Conservation (phyloP, 1,284 basidiomycete genomes). For the Cutaneotrichosporon sp. region DNA sequence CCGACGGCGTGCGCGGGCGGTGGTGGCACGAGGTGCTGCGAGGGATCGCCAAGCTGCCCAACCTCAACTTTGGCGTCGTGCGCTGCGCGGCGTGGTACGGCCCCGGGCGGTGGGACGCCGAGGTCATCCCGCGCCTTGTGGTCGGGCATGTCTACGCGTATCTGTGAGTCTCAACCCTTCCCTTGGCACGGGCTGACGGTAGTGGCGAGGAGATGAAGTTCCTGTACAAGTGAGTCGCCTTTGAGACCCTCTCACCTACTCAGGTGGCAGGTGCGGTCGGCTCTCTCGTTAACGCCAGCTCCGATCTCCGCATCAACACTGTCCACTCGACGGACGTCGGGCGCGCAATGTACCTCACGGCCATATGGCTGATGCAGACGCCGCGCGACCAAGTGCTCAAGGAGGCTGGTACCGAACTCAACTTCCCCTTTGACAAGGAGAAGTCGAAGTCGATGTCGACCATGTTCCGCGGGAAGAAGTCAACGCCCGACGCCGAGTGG, state of each 20-base stretch:
- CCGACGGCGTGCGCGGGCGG: slow-evolving; percentile 68
- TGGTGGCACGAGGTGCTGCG: slow-evolving; percentile 91
- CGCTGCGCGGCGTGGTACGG: slow-evolving; percentile 46
- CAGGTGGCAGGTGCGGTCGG: too few species aligned
- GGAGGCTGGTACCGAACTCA: slow-evolving; percentile 66
- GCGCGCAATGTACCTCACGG: slow-evolving; percentile 69
- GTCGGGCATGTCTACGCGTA: slow-evolving; percentile 78
- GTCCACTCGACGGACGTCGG: slow-evolving; percentile 77
- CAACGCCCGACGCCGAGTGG: slow-evolving; percentile 36
- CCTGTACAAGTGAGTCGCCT: slow-evolving; percentile 59
- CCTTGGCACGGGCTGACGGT: background rate
- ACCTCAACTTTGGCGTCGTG: slow-evolving; percentile 11
- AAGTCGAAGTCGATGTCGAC: slow-evolving; percentile 11
- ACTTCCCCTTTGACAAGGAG: slow-evolving; percentile 55
- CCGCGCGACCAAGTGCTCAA: slow-evolving; percentile 29
- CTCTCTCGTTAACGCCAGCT: slow-evolving; percentile 42
- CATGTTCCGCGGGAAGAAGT: slow-evolving; percentile 18
- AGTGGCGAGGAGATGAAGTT: slow-evolving; percentile 81
- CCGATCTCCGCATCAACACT: slow-evolving; percentile 76
- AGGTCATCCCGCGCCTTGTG: slow-evolving; percentile 68
- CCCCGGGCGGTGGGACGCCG: slow-evolving; percentile 39
- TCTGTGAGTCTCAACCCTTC: slow-evolving; percentile 55
- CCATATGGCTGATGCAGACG: slow-evolving; percentile 35
- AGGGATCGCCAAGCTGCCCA: slow-evolving; percentile 69
- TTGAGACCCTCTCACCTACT: background rate